A percentile compares a stretch with the other conserved stretches of the same genome.
Conservation (phyloP, 1,139 yeast species). For the Magnusiomyces paraingens region DNA sequence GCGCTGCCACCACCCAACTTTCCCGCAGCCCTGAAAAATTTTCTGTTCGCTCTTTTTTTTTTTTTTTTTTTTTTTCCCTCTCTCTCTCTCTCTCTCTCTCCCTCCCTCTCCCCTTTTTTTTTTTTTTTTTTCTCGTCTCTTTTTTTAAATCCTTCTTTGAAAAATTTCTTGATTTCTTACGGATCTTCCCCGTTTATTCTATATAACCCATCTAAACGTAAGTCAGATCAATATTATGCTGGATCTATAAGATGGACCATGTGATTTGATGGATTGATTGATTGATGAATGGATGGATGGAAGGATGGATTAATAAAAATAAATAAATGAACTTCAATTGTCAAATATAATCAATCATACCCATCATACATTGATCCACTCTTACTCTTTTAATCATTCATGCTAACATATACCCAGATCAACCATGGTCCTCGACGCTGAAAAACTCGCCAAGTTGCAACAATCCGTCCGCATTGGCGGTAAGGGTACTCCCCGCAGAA, state of each 20-base stretch:
- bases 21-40: not conserved
- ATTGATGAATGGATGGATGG: not conserved
- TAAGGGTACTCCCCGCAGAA: conserved; percentile 46
- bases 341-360: no score
- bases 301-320: no score
- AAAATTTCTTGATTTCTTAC: no score
- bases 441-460: conserved; percentile 36
- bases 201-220: no score
- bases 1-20: no score
- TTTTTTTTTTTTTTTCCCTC: not conserved
- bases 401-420: not conserved
- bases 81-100: not conserved
- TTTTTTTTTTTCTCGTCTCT: no score
- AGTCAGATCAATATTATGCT: not conserved
- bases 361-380: no score
- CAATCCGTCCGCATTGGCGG: conserved; percentile 41
- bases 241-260: not conserved
- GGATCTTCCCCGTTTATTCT: no score
- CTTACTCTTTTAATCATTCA: no score
- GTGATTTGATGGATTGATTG: not conserved
- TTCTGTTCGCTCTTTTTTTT: not conserved
- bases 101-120: not conserved
- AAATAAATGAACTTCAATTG: no score
- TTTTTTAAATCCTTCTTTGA: no score
- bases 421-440: conserved; percentile 30